These are phyloP conservation scores for Alliaria petiolata DNA, from an alignment of 345 rosid genomes.

Conservation along the genomic window DNA sequence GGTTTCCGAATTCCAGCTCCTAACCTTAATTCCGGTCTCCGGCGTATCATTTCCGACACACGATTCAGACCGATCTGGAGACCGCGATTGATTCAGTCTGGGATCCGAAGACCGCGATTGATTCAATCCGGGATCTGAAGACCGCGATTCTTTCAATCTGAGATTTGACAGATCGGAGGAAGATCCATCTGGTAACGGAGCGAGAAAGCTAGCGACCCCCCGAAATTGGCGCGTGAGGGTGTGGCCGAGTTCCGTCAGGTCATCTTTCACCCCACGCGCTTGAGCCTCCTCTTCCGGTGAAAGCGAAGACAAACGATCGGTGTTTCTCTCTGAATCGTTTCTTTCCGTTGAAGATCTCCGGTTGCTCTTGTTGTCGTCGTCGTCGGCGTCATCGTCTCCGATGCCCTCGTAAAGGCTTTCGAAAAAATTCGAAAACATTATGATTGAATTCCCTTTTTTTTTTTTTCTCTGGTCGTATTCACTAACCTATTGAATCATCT, in stretches of 20 bases:
- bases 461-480: not conserved
- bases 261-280: constrained; percentile 76
- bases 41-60: constrained; percentile 64
- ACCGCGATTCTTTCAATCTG: not conserved
- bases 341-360: not conserved
- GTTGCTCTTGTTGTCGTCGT: not conserved
- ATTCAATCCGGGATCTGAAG: constrained; percentile 28
- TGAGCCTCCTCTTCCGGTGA: constrained; percentile 33
- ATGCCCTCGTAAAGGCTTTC: constrained; percentile 33
- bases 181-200: constrained; percentile 57
- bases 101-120: constrained; percentile 24
- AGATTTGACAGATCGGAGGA: constrained; percentile 22
- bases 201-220: constrained; percentile 92
- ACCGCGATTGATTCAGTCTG: not conserved
- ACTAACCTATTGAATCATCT: constrained; percentile 2
- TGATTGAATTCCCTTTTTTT: constrained; percentile 8
- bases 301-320: constrained; percentile 4
- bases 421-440: constrained; percentile 33
- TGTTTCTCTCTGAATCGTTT: not conserved
- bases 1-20: constrained; percentile 58
- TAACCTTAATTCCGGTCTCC: constrained; percentile 62
- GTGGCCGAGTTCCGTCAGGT: constrained; percentile 72
- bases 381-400: constrained; percentile 25
- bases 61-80: constrained; percentile 29
- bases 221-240: constrained; percentile 78